Conservation (phyloP, 495 filamentous ascomycete genomes). For the Amphirosellinia nigrospora region DNA sequence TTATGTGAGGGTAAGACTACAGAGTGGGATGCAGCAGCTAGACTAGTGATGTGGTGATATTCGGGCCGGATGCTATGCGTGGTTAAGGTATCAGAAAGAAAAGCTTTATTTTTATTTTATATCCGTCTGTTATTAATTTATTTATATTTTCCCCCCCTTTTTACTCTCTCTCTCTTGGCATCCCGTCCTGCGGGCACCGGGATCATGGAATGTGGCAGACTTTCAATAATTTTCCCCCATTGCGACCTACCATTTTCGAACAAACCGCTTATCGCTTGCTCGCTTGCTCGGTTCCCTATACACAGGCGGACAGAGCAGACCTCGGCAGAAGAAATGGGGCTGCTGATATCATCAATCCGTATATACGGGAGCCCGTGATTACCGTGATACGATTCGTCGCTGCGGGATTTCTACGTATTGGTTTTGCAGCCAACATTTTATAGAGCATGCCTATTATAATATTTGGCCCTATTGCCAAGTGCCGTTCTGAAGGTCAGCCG, state of each 20-base stretch:
- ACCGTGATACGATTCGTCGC: neutral
- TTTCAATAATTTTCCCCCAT: neutral
- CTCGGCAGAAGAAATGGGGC: conserved; percentile 13
- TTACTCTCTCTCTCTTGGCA: neutral
- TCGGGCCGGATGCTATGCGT: conserved; percentile 19
- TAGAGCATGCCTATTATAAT: neutral
- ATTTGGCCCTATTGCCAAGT: conserved; percentile 1
- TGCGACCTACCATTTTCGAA: conserved; percentile 14
- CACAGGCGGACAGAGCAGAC: neutral
- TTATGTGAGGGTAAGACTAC: conserved; percentile 2
- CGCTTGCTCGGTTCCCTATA: neutral
- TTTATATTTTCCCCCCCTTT: neutral
- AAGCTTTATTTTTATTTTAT: neutral
- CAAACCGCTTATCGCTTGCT: conserved; percentile 6
- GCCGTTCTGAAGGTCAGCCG: conserved; percentile 16
- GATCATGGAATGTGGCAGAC: neutral
- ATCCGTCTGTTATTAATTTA: neutral
- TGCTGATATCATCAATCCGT: conserved; percentile 1
- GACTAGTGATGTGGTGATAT: conserved; percentile 23
- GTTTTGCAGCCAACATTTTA: conserved; percentile 1
- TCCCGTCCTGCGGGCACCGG: neutral
- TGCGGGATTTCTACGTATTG: neutral
- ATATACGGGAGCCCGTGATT: conserved; percentile 1
- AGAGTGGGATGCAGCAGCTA: conserved; percentile 2
- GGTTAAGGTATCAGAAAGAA: neutral